Base-by-base conservation (phyloP, 345 rosid genomes). In the Reutealis trisperma region DNA sequence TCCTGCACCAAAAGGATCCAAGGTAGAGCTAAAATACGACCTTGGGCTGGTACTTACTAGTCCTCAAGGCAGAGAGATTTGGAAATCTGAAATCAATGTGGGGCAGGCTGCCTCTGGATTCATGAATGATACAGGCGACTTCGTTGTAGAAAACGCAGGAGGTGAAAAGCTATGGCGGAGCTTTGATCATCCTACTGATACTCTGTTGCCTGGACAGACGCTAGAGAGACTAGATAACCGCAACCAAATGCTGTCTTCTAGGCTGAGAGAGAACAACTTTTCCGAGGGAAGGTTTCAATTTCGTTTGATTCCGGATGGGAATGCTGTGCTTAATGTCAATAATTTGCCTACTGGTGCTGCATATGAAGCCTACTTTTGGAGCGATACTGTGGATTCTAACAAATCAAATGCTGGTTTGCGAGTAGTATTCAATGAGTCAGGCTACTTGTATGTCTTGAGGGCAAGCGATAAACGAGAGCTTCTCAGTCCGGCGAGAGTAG, bases 211-310 rank as follows among this genome's bases (percentile, higher is more conserved):
- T 55, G 66, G 77, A 2, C 89, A 87, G 58, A 42, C 8, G 14
- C 25, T 87, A 71, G 64, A 68, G 22, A 75, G 18, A 11, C 51
- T 47, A 9, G 51, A 47, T 9, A 47, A 1, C 6, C 27, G 13
- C 2, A 73, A 60, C 1, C 11, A 24, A 8, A 4, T 7, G 41
- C 82, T 84, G 21, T 83, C 76, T 45, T 78, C 87, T 58, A 61
- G 78, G 21, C 71, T 45, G 49, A 67, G 73, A 9, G 75, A 41
- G 37, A 74, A 64, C 63, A 78, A 83, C 80, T 87, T 80, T 79
- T 79, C 86, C 18, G 42, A 11, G 15, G 89, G 89, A 57, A 85
- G 83, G 75, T 87, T 83, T 63, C 83, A 79, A 42, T 74, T 87
- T 21, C 77, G 71, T 11, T 65, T 83, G 32, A 76, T 37, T 8